Base-by-base conservation (phyloP, 352 stramenopile genomes). In the Phytophthora nicotianae region DNA sequence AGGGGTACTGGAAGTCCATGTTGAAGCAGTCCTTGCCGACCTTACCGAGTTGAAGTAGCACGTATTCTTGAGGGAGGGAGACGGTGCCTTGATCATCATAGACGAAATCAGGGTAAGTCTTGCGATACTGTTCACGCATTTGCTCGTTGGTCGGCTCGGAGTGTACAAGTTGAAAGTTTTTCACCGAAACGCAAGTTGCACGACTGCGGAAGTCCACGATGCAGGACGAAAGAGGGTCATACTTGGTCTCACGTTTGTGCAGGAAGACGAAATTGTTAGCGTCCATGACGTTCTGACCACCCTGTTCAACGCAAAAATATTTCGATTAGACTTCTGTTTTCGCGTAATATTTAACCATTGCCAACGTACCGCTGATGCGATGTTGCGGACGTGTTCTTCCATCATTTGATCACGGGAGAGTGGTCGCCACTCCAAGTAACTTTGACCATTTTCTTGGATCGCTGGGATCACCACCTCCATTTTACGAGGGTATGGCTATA, bases 21-120 rank as follows among this genome's bases (percentile, higher is more conserved):
- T 97, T 98, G 79, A 98, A 98, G 72, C 91, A 97, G 72, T 98
- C 83, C 49, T 97, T 95, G 57, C 88, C 89, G 17, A 97, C 90
- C 58, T 90, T 89, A 45, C 88, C 89, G 20, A 96, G 75, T 59
- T 97, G 89, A 33, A 97, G 69, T 14, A 96, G 68, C 35, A 96
- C 79, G 54, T 90, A 77, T 58, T 93, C 83, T 58, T 90, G 86
- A n/a, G 86, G 84, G 2, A 91, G 67, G 13, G 77, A 90, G 21
- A 94, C 82, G 5, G 88, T 96, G 65, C 86, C 85, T 62, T 94
- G 83, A 68, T 96, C 86, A 35, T 92, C 79, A 54, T 90, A 92
- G 23, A 91, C 79, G 50, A 83, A 90, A 47, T 81, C 88, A 10
- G 84, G 72, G 57, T 92, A 81, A 16, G 77, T 62, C 45, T 89